These are phyloP conservation scores for Penicillium bovifimosum DNA, from an alignment of 495 filamentous ascomycete genomes.

Conservation along the genomic window DNA sequence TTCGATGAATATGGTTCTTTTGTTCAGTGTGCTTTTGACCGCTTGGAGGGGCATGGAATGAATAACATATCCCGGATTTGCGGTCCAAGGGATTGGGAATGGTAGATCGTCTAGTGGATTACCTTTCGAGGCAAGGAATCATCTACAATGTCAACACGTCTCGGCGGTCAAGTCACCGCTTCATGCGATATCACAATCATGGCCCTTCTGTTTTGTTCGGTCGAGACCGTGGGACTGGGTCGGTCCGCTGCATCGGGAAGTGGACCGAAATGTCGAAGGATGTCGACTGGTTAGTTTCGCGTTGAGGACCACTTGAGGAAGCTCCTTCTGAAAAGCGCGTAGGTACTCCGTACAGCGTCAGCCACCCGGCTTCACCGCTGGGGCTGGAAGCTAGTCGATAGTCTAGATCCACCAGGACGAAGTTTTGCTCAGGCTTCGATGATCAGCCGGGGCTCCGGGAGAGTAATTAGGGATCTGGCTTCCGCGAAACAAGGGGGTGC, in stretches of 20 bases:
- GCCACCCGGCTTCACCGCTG: slow-evolving; percentile 17
- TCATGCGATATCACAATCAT: slow-evolving; percentile 10
- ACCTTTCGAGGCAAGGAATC: slow-evolving; percentile 9
- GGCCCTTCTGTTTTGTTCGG: slow-evolving; percentile 10
- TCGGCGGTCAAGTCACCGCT: slow-evolving; percentile 30
- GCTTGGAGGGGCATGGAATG: slow-evolving; percentile 15
- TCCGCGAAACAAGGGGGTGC: slow-evolving; percentile 8
- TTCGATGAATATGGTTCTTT: slow-evolving; percentile 6
- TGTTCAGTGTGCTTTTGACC: slow-evolving; percentile 7
- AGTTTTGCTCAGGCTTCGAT: slow-evolving; percentile 17
- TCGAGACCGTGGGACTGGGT: slow-evolving; percentile 30
- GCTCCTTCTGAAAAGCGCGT: neutral
- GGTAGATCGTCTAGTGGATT: slow-evolving; percentile 13
- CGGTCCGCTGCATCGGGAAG: slow-evolving; percentile 33
- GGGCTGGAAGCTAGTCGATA: neutral
- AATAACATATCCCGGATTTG: slow-evolving; percentile 3
- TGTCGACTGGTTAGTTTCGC: slow-evolving; percentile 1
- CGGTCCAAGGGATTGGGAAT: slow-evolving; percentile 26
- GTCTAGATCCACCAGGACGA: slow-evolving; percentile 3
- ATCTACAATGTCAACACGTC: neutral
- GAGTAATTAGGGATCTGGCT: neutral
- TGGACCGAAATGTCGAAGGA: slow-evolving; percentile 17
- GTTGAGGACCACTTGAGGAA: neutral
- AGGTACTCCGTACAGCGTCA: neutral
- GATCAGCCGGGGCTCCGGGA: slow-evolving; percentile 17